phyloP scores from a whole-genome alignment of 768 basidiomycete genomes.

The Calocera viscosa region DNA sequence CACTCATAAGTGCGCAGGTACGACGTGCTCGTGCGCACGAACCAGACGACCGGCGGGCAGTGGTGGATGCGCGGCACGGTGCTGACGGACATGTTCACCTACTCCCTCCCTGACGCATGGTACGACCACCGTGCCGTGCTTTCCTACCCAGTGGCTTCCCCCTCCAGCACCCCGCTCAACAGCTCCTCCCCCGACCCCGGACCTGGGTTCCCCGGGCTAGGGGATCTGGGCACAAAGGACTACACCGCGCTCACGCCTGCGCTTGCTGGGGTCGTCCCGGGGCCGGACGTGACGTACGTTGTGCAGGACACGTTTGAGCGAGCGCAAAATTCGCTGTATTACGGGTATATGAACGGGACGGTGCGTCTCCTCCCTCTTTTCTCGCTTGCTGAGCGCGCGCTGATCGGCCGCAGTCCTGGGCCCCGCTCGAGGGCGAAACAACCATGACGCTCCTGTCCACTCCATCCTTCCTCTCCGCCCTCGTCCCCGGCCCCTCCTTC shows the following conservation, averaged over 20 bases:
- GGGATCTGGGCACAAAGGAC: not conserved
- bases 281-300: not conserved
- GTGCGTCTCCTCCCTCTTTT: not conserved
- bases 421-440: slow-evolving; percentile 7
- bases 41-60: slow-evolving; percentile 27
- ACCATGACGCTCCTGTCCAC: slow-evolving; percentile 5
- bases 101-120: not conserved
- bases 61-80: slow-evolving; percentile 34
- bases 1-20: slow-evolving; percentile 24
- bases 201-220: not conserved
- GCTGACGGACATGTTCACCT: slow-evolving; percentile 28
- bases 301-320: not conserved
- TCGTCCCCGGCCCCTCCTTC: not conserved
- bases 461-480: not conserved
- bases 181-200: not conserved
- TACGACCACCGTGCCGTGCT: not conserved
- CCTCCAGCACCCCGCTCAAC: not conserved
- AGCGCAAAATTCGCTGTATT: not conserved
- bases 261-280: not conserved
- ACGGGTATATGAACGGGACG: not conserved
- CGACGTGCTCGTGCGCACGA: slow-evolving; percentile 36
- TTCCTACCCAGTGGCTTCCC: not conserved
- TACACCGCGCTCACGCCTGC: not conserved
- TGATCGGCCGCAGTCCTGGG: slow-evolving; percentile 7
- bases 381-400: slow-evolving; percentile 4